Evolutionary conservation across 768 basidiomycete species (phyloP), one percentile per base, ranked within the genome.

Genomic region (Agaricus bisporus): DNA sequence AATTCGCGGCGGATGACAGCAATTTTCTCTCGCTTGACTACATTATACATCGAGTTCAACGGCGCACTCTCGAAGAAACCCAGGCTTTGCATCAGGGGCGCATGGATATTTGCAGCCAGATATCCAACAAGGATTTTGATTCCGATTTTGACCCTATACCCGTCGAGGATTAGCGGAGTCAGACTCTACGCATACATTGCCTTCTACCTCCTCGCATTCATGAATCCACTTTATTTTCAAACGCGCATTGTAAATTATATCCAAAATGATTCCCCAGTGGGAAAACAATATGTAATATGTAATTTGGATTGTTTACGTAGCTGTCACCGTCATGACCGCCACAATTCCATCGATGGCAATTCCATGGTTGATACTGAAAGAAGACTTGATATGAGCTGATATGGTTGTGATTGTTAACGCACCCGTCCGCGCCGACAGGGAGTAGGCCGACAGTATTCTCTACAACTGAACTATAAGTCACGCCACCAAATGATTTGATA

Each of bases 21-120:
- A 92, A 98, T 67, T 98, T 93, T 64, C 61, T 73, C 26, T 79
- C 83, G 51, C 78, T 98, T 26, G 95, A 98, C 68, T 72, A 68
- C 36, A 77, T 95, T 25, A 77, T 98, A 18, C 67, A 69, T 22
- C 80, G 83, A 7, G 80, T 94, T 32, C 71, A 69, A 58, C 73
- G 80, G 41, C 66, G 66, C 41, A 76, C 74, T 25, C 52, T 64
- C 11, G 49, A 61, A 46, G 73, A 78, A 51, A 62, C 69, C 3
- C 56, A 61, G 11, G 47, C 56, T 5, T 63, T 67, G 35, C 61
- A 68, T 32, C 52, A 48, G 47, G 58, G 67, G 20, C 62, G 64
- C 44, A 49, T 60, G 41, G 56, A 59, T 10, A 52, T 49, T 25
- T 51, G 49, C 25, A 37, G 41, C 9, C 22, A 42, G 29, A 43